Evolutionary conservation across 768 basidiomycete species (phyloP).

Genomic region (Collybiopsis luxurians): DNA sequence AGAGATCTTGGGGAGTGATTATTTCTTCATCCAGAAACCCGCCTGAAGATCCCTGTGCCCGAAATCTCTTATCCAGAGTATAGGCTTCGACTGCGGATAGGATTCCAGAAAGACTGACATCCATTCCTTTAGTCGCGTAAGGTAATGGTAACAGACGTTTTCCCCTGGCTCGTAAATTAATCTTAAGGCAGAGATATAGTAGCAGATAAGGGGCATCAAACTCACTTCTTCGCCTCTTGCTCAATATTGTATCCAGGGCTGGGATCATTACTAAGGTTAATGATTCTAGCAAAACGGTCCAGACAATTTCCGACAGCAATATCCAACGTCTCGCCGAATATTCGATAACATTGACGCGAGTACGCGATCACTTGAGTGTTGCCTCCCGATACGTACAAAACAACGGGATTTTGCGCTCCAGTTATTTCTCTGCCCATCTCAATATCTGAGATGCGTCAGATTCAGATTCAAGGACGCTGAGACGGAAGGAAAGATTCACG

Average conservation of each 20-base stretch:
- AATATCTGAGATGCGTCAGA: constrained; percentile 61
- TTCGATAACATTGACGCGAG: constrained; percentile 94
- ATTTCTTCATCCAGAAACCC: constrained; percentile 49
- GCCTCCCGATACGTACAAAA: constrained; percentile 97
- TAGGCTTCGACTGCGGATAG: constrained; percentile 86
- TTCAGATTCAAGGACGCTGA: not conserved
- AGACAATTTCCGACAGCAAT: constrained; percentile 99
- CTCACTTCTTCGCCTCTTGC: constrained; percentile 86
- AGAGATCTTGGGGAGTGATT: constrained; percentile 94
- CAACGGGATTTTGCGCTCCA: constrained; percentile 90
- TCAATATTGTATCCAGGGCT: constrained; percentile 98
- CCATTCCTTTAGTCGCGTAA: constrained; percentile 99
- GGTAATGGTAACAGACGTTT: constrained; percentile 80
- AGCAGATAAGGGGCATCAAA: not conserved
- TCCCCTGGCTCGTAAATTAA: constrained; percentile 51
- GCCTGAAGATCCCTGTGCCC: constrained; percentile 38
- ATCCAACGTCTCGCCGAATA: constrained; percentile 98
- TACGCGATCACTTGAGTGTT: constrained; percentile 99
- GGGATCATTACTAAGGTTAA: constrained; percentile 93
- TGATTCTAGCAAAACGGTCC: constrained; percentile 94
- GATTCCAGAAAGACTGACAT: constrained; percentile 93
- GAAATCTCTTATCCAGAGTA: constrained; percentile 81
- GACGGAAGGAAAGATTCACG: constrained; percentile 25
- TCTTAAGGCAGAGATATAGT: not conserved
- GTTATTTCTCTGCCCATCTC: constrained; percentile 98